A percentile compares a stretch with the other conserved stretches of the same genome.
Conservation (phyloP, 1,284 basidiomycete species). For the Boletus calvinii region DNA sequence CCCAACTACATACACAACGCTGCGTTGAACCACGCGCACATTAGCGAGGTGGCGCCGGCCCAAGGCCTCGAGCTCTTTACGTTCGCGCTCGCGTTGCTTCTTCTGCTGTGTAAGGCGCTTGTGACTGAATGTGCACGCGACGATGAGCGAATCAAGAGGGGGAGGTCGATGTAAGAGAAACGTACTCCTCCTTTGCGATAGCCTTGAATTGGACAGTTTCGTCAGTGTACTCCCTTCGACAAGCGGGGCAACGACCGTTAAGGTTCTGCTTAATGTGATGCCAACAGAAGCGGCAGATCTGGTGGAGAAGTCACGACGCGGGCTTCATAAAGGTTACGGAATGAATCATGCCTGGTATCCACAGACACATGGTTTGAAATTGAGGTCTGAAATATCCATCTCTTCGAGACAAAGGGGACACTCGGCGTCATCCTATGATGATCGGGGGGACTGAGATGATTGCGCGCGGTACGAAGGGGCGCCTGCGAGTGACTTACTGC, state of each 20-base stretch:
- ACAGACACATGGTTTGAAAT: constrained; percentile 99
- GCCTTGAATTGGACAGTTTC: constrained; percentile 95
- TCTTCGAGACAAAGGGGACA: constrained; percentile 98
- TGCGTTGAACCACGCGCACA: constrained; percentile 94
- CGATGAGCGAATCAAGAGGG: constrained; percentile 10
- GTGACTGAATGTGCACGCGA: constrained; percentile 48
- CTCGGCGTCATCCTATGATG: constrained; percentile 87
- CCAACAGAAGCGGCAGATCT: constrained; percentile 99
- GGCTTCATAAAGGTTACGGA: constrained; percentile 19
- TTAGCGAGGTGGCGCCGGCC: constrained; percentile 90
- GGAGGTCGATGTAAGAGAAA: constrained; percentile 20
- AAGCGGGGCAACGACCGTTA: constrained; percentile 96
- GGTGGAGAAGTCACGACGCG: constrained; percentile 18
- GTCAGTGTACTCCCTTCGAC: constrained; percentile 91
- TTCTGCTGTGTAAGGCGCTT: constrained; percentile 96
- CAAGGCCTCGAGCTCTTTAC: constrained; percentile 90
- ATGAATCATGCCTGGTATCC: constrained; percentile 82
- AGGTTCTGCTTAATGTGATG: constrained; percentile 97
- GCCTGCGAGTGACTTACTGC: constrained; percentile 43
- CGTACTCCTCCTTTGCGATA: constrained; percentile 94
- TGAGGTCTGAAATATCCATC: constrained; percentile 98
- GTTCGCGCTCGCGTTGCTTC: constrained; percentile 92
- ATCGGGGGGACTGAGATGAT: constrained; percentile 20
- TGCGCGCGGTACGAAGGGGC: constrained; percentile 4
- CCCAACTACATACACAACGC: constrained; percentile 95